A percentile compares a stretch with the other conserved stretches of the same genome.
phyloP scores from a whole-genome alignment of 768 basidiomycete genomes.

The Lyophyllum semitale region DNA sequence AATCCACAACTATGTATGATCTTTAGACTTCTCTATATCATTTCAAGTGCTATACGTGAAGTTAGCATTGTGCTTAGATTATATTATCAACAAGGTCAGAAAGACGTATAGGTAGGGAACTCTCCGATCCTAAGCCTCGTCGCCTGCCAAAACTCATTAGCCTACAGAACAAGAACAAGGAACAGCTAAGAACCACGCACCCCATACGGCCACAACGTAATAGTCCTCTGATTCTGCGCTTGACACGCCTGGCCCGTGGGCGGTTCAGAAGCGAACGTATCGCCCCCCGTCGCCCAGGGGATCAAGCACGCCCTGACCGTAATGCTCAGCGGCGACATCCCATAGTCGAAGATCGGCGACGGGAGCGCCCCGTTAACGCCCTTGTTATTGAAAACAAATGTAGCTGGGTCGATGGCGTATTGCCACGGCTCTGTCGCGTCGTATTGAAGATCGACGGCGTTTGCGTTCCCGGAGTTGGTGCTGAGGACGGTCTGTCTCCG shows the following conservation, averaged over 20 bases:
- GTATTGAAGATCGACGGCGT: conserved; percentile 41
- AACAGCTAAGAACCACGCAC: neutral
- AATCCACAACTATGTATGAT: no score
- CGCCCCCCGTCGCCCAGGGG: conserved; percentile 36
- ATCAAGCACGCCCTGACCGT: conserved; percentile 39
- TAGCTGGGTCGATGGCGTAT: conserved; percentile 42
- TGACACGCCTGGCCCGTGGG: neutral
- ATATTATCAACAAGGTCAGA: neutral
- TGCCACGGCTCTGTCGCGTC: conserved; percentile 40
- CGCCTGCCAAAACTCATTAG: neutral
- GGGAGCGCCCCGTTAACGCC: conserved; percentile 25
- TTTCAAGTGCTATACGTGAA: no score
- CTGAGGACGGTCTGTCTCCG: conserved; percentile 28
- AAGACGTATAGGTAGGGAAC: neutral
- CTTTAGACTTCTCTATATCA: no score
- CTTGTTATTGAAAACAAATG: conserved; percentile 28
- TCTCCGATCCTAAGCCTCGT: neutral
- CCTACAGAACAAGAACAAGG: neutral
- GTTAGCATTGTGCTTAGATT: no score
- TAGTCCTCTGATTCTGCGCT: neutral
- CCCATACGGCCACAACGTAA: neutral
- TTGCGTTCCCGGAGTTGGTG: conserved; percentile 33
- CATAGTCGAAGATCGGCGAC: conserved; percentile 39
- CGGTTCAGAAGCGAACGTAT: conserved; percentile 18
- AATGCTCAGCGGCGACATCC: conserved; percentile 38